Base-by-base conservation (phyloP, 495 filamentous ascomycete species). In the Entonaema liquescens region DNA sequence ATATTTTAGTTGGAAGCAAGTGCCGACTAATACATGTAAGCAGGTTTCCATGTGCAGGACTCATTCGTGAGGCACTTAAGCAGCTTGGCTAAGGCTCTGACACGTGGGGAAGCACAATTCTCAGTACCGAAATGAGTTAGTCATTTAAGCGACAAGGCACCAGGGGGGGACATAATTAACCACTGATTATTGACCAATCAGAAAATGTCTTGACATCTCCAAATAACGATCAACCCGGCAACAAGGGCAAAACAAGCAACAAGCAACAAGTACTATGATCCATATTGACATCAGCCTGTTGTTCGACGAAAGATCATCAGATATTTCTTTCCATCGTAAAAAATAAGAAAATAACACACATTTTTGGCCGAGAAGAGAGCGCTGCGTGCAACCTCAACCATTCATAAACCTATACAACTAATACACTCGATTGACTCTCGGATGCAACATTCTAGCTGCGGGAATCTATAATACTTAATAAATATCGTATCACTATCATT, bases 171-270 rank as follows among this genome's bases (percentile, higher is more conserved):
- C 38, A 60, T 60, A 71, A 62, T 71, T 71, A 71, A 63, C 62
- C 62, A 71, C 17, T 12, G 38, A 57, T 49, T 25, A 63, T 38
- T 59, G 26, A 17, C 65, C 70, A 73, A 73, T 69, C 38, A 69
- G 19, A 40, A 31, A 47, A 15, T 19, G 12, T 0, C 4, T 54
- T 11, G 11, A 19, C 6, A 44, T 15, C 40, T 31, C 58, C 53
- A 73, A 65, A 68, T 68, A 73, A 53, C 42, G 65, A 73, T 73
- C 62, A 61, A 60, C 70, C 70, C 28, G 52, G 65, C 70, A 73
- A 73, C 70, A 59, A 57, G 40, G 56, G 28, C 23, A 65, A 59
- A 68, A 72, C 54, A 56, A 58, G 33, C 17, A 33, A 54, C 44
- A 23, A 31, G 29, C 31, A 47, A 47, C 42, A 21, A 21, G 42